Percentiles rank a stretch among this genome's conserved stretches.
phyloP scores from a whole-genome alignment of 2,329 filamentous ascomycete genomes.

The Hypoxylon sp. region DNA sequence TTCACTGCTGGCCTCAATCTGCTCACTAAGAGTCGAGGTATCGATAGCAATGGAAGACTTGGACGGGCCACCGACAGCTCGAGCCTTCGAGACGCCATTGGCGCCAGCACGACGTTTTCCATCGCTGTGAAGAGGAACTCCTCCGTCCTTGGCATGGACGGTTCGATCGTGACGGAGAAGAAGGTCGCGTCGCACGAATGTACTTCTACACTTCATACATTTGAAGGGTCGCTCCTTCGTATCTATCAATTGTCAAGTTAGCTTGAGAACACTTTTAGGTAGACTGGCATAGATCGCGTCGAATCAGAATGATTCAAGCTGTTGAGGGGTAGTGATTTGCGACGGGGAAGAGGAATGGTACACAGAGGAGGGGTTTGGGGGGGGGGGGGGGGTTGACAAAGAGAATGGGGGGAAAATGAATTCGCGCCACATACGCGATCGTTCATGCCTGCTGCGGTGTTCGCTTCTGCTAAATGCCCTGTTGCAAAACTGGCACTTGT shows the following conservation, averaged over 20 bases:
- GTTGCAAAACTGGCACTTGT: slow-evolving; percentile 99
- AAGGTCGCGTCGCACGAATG: slow-evolving; percentile 96
- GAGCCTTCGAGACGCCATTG: slow-evolving; percentile 69
- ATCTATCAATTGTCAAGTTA: slow-evolving; percentile 70
- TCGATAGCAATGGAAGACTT: slow-evolving; percentile 88
- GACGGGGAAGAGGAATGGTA: slow-evolving; percentile 28
- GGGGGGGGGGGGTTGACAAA: no score
- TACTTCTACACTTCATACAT: slow-evolving; percentile 97
- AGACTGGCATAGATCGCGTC: slow-evolving; percentile 28
- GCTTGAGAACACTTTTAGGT: slow-evolving; percentile 28
- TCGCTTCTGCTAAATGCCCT: slow-evolving; percentile 97
- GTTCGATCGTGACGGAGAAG: slow-evolving; percentile 97
- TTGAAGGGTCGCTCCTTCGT: slow-evolving; percentile 99
- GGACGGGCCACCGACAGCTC: slow-evolving; percentile 73
- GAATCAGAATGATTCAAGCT: slow-evolving; percentile 24
- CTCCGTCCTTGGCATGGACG: slow-evolving; percentile 98
- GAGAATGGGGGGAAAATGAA: slow-evolving; percentile 34
- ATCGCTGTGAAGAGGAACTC: slow-evolving; percentile 92
- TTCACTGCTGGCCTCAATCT: slow-evolving; percentile 92
- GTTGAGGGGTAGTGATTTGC: slow-evolving; percentile 39
- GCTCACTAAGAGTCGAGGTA: slow-evolving; percentile 83
- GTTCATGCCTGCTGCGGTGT: slow-evolving; percentile 95
- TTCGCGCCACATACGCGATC: slow-evolving; percentile 85
- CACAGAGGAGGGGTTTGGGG: slow-evolving; percentile 49
- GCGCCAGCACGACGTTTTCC: slow-evolving; percentile 83